Percentiles rank a stretch among this genome's conserved stretches.
These are phyloP conservation scores for Teratosphaeria gauchensis DNA, from an alignment of 2,329 filamentous ascomycete genomes.

Conservation along the genomic window DNA sequence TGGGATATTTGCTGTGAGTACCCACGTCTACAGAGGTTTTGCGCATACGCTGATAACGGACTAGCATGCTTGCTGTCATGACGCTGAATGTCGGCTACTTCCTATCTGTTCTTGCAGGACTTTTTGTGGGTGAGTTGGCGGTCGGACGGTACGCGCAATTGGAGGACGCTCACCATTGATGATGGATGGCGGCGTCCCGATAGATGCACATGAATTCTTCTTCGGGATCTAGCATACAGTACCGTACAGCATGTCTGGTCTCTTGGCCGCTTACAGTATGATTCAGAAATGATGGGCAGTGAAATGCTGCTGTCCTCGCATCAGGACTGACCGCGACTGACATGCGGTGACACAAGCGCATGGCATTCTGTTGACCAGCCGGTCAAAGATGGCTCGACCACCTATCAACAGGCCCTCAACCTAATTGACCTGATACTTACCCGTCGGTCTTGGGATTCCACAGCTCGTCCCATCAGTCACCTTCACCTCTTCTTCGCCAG, in stretches of 20 bases:
- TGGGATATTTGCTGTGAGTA: slow-evolving; percentile 79
- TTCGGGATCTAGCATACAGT: too few relatives aligned
- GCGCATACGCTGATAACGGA: slow-evolving; percentile 9
- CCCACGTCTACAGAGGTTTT: background rate
- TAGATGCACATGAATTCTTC: too few relatives aligned
- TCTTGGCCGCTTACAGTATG: too few relatives aligned
- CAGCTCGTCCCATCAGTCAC: slow-evolving; percentile 16
- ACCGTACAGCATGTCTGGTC: too few relatives aligned
- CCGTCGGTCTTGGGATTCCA: slow-evolving; percentile 13
- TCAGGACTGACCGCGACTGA: too few relatives aligned
- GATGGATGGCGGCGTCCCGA: background rate
- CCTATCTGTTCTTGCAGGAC: slow-evolving; percentile 63
- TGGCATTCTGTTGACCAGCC: too few relatives aligned
- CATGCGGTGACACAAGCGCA: too few relatives aligned
- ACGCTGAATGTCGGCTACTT: slow-evolving; percentile 82
- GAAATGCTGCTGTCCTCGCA: too few relatives aligned
- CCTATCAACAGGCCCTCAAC: background rate
- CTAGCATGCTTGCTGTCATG: slow-evolving; percentile 87
- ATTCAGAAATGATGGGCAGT: too few relatives aligned
- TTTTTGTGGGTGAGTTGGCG: slow-evolving; percentile 77
- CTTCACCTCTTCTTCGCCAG: slow-evolving; percentile 14
- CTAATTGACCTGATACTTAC: slow-evolving; percentile 9
- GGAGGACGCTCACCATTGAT: slow-evolving; percentile 31
- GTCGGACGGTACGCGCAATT: slow-evolving; percentile 58
- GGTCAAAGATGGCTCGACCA: background rate